Evolutionary conservation across 2,329 filamentous ascomycete genomes (phyloP), one percentile per base, ranked within the genome.

Genomic region (Anthostomella pinea): DNA sequence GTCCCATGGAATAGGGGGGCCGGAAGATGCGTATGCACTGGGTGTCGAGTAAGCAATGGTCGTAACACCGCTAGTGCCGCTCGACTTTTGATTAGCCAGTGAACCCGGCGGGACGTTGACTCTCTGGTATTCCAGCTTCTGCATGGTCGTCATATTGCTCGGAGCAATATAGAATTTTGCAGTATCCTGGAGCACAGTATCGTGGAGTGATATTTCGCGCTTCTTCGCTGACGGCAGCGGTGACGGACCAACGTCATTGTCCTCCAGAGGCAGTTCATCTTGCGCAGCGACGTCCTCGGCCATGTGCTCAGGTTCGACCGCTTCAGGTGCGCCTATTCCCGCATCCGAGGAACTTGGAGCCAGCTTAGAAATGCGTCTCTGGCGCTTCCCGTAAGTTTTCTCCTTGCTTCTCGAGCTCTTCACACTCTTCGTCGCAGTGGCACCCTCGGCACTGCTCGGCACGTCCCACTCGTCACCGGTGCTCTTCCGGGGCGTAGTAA

Each of bases 21-120:
- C 49, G 0, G 56, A 52, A 24, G 58, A 60, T 23, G 52, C 52
- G 41, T 56, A 60, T 15, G 51, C 46, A 20, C 52, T 57, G 5
- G 57, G 57, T 11, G 58, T 61, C 27, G 58, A 48, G 40, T 59
- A 58, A 9, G 57, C 49, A 24, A 61, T 48, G 5, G 57, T 61
- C 3, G 57, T 49, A 22, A 46, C 45, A 30, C 56, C 45, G 34
- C 56, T 49, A 22, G 46, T 44, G 28, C 56, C 45, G 34, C 56
- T 61, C 17, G 58, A 60, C 34, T 57, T 58, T 10, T 48, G 48
- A 33, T 54, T 51, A 15, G 39, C 33, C 6, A 41, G 39, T 29
- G 46, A 37, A 13, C 43, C 48, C 8, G 39, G 35, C 10, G 52
- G 32, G 10, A 52, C 40, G 9, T 51, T 50, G 17, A 59, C 43